Evolutionary conservation across 2,329 filamentous ascomycete species (phyloP), one percentile per base, ranked within the genome.

Genomic region (Oidium heveae): DNA sequence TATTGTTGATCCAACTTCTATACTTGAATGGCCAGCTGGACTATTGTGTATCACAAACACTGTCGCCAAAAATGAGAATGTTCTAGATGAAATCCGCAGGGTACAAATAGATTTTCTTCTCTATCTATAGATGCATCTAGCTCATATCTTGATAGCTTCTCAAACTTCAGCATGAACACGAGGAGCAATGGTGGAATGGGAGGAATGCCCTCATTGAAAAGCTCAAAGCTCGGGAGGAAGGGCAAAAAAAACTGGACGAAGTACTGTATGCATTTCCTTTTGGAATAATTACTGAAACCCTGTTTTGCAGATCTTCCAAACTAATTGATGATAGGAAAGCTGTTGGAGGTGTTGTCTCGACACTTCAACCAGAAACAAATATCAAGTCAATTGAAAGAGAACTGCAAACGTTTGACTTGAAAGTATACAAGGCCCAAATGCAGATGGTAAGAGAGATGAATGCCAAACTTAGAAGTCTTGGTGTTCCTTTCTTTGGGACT

Each of bases 401-500:
- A 63, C 65, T 83, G 8, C 63, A 67, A 33, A 68, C 68, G 20
- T 82, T 78, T 61, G 77, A 82, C 58, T 65, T 67, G 54, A 83
- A 83, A 61, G 75, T 83, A 16, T 75, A 81, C 59, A 71, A 68
- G 55, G 78, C 77, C 2, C 73, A 74, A 53, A 66, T 66, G 43
- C 68, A 74, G 12, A 81, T 84, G 79, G 70, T 74, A 0, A 68
- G 70, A n/a, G 72, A 73, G 15, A 75, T 81, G 65, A 70, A 68
- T 7, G 64, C 66, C 1, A 75, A 77, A 58, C 64, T 84, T 50
- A 74, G 74, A 55, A 67, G 65, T 8, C 63, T 82, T 34, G 76
- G 74, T 9, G 72, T 81, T 37, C 77, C 77, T 0, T 80, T 81
- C 62, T 81, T 79, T 61, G 73, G 71, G 6, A 72, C 74, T 32